phyloP scores from a whole-genome alignment of 2,329 filamentous ascomycete species.

The Fusarium palustre region DNA sequence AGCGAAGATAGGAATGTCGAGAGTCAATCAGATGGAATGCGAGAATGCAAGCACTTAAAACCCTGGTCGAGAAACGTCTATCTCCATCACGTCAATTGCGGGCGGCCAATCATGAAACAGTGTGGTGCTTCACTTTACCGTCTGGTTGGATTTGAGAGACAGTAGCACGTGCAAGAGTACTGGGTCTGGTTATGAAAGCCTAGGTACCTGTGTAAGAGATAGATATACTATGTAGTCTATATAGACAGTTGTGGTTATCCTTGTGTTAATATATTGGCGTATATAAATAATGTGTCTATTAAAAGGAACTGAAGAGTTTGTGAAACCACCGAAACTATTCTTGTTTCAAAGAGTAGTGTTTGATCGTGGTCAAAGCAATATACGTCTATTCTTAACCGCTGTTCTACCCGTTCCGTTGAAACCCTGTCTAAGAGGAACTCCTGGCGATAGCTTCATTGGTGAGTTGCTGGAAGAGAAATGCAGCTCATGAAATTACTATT shows the following conservation, averaged over 20 bases:
- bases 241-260: not conserved
- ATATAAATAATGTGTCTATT: not conserved
- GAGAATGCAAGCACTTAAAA: constrained; percentile 47
- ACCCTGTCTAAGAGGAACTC: not conserved
- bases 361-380: not conserved
- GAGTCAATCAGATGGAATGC: constrained; percentile 1
- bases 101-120: constrained; percentile 35
- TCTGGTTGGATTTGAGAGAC: constrained; percentile 28
- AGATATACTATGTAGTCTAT: not conserved
- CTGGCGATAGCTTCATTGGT: not conserved
- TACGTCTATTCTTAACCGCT: constrained; percentile 5
- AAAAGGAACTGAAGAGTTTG: constrained; percentile 1
- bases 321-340: constrained; percentile 3
- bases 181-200: not conserved
- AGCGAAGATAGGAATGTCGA: not conserved
- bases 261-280: not conserved
- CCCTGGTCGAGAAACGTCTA: constrained; percentile 39
- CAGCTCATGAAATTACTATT: not conserved
- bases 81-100: constrained; percentile 28
- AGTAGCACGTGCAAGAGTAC: constrained; percentile 20
- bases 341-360: constrained; percentile 12
- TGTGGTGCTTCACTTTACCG: constrained; percentile 28
- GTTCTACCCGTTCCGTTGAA: constrained; percentile 15
- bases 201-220: not conserved
- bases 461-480: not conserved